Conservation (phyloP, 768 basidiomycete genomes). For the Termitomyces sp. region DNA sequence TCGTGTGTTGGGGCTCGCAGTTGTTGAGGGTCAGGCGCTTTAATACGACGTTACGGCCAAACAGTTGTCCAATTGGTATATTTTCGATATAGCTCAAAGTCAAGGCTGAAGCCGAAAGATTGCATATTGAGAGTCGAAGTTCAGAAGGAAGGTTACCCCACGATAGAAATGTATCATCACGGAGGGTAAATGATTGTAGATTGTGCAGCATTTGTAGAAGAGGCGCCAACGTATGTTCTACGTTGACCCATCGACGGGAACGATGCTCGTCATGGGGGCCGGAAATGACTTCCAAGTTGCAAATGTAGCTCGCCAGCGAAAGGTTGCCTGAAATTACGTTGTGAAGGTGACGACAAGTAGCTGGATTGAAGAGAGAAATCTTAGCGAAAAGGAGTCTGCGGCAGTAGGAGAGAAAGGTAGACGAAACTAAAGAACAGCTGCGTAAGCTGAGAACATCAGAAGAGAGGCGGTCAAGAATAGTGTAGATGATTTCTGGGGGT, state of each 20-base stretch:
- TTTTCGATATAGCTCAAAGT: slow-evolving; percentile 2
- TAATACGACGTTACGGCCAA: not conserved
- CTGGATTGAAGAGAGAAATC: not conserved
- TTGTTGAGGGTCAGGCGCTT: not conserved
- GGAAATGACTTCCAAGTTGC: not conserved
- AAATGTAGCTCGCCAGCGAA: not conserved
- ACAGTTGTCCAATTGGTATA: slow-evolving; percentile 1
- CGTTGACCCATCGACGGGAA: slow-evolving; percentile 10
- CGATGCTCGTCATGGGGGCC: slow-evolving; percentile 3
- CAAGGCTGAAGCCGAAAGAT: slow-evolving; percentile 1
- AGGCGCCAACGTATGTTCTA: slow-evolving; percentile 14
- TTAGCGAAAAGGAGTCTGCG: slow-evolving; percentile 3
- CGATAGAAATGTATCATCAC: not conserved
- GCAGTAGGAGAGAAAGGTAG: not conserved
- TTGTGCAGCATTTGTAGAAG: slow-evolving; percentile 9
- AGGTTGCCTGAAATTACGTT: not conserved
- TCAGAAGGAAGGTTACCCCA: not conserved
- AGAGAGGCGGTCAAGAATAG: not conserved
- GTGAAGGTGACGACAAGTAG: not conserved
- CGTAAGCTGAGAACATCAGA: not conserved
- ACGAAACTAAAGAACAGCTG: not conserved
- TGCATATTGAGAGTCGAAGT: not conserved
- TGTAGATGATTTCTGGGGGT: not conserved
- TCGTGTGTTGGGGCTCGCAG: not conserved
- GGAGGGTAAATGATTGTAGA: slow-evolving; percentile 7